Evolutionary conservation across 768 basidiomycete genomes (phyloP), one percentile per base, ranked within the genome.

Genomic region (Termitomyces sp.): DNA sequence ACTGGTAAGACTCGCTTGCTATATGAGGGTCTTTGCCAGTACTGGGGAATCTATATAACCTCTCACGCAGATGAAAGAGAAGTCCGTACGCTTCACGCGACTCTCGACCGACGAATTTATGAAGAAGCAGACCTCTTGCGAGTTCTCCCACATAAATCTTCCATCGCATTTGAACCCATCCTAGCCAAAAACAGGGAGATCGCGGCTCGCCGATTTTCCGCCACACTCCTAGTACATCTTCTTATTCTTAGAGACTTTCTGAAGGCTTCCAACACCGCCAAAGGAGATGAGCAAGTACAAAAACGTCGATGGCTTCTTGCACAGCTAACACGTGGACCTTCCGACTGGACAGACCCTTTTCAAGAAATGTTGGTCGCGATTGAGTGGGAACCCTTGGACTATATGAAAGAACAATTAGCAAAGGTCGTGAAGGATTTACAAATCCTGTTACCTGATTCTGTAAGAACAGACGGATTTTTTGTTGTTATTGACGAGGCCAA

Each of bases 1-100:
- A 57, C 60, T 0, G 47, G 46, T 6, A 58, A 61, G 47, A 57
- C 55, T 4, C 59, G 59, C 13, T 51, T 61, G 24, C 33, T 46
- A 15, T 53, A 22, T 18, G 56, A 61, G 42, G 57, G n/a, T n/a
- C n/a, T n/a, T n/a, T n/a, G n/a, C n/a, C n/a, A n/a, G n/a, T n/a
- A n/a, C n/a, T n/a, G n/a, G n/a, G n/a, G n/a, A n/a, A n/a, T n/a
- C n/a, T n/a, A n/a, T n/a, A n/a, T n/a, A n/a, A n/a, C n/a, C n/a
- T 22, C 20, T 20, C 27, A 39, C 18, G n/a, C 33, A 33, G 49
- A 58, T 18, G 9, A n/a, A 5, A 6, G 2, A 6, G 57, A 58
- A 15, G 41, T 34, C 20, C 6, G n/a, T 2, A 6, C 57, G 7
- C 41, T 58, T 39, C 3, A 58, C 6, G 1, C 0, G 0, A 27